Percentiles rank a stretch among this genome's conserved stretches.
Evolutionary conservation across 2,329 filamentous ascomycete genomes (phyloP).

Genomic region (Aspergillus pseudoglaucus): DNA sequence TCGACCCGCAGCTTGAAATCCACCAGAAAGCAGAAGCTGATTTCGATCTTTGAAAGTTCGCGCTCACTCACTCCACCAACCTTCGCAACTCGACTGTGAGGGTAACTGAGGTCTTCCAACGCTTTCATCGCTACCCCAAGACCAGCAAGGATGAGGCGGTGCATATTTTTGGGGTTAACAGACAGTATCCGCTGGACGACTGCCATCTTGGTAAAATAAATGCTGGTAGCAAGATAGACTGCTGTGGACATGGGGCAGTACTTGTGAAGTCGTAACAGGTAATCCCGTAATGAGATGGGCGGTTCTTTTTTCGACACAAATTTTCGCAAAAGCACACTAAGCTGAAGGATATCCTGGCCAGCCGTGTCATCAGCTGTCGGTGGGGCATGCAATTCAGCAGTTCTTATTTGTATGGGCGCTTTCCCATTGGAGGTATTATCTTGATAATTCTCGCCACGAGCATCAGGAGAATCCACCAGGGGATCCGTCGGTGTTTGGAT

Average conservation of each 20-base stretch:
- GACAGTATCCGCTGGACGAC: slow-evolving; percentile 71
- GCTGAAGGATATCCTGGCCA: slow-evolving; percentile 70
- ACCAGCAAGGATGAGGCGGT: slow-evolving; percentile 76
- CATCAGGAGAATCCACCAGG: slow-evolving; percentile 23
- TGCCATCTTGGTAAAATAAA: slow-evolving; percentile 79
- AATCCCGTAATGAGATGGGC: slow-evolving; percentile 74
- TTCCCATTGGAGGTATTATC: slow-evolving; percentile 20
- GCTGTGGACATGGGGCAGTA: slow-evolving; percentile 92
- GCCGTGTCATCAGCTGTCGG: slow-evolving; percentile 39
- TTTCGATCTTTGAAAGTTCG: slow-evolving; percentile 78
- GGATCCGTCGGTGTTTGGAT: slow-evolving; percentile 53
- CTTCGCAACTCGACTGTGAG: slow-evolving; percentile 73
- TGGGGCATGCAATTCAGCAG: slow-evolving; percentile 31
- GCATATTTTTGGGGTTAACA: slow-evolving; percentile 76
- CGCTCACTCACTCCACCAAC: slow-evolving; percentile 80
- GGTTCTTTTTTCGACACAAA: slow-evolving; percentile 89
- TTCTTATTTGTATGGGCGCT: slow-evolving; percentile 16
- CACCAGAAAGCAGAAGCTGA: slow-evolving; percentile 81
- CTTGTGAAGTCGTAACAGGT: slow-evolving; percentile 76
- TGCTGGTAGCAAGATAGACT: slow-evolving; percentile 82
- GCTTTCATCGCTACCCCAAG: slow-evolving; percentile 88
- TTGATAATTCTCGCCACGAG: slow-evolving; percentile 43
- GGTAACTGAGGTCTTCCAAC: slow-evolving; percentile 84
- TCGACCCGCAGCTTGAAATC: slow-evolving; percentile 71
- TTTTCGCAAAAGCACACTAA: slow-evolving; percentile 78